Evolutionary conservation across 2,329 filamentous ascomycete species (phyloP).

Genomic region (Lachnellula willkommii): DNA sequence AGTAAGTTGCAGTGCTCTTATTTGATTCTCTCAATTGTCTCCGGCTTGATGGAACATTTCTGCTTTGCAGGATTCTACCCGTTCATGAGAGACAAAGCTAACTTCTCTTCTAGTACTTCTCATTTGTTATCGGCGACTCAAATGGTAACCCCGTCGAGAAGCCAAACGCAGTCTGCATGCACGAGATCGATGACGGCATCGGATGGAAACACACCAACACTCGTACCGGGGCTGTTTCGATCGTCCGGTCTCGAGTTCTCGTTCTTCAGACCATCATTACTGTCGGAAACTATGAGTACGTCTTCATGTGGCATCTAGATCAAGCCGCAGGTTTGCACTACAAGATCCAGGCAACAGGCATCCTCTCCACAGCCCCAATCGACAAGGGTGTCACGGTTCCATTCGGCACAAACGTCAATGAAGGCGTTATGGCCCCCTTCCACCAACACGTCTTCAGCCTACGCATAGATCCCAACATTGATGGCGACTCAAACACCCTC

Average conservation of each 20-base stretch:
- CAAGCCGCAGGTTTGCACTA: slow-evolving; percentile 57
- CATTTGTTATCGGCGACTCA: slow-evolving; percentile 45
- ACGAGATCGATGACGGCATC: slow-evolving; percentile 66
- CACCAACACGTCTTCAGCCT: slow-evolving; percentile 55
- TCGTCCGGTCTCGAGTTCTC: slow-evolving; percentile 22
- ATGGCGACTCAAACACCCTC: slow-evolving; percentile 48
- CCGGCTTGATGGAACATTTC: too few species aligned
- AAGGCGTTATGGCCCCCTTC: slow-evolving; percentile 53
- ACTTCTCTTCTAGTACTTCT: slow-evolving; percentile 41
- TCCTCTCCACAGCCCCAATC: slow-evolving; percentile 51
- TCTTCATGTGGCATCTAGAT: slow-evolving; percentile 59
- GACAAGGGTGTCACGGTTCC: slow-evolving; percentile 46
- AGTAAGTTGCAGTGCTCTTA: slow-evolving; percentile 8
- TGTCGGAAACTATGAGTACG: slow-evolving; percentile 65
- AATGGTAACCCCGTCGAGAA: slow-evolving; percentile 49
- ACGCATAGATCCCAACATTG: slow-evolving; percentile 51
- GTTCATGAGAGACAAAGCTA: background rate
- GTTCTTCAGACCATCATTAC: slow-evolving; percentile 38
- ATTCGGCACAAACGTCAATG: slow-evolving; percentile 56
- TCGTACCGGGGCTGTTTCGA: slow-evolving; percentile 18
- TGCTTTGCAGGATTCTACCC: too few species aligned
- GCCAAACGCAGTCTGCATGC: slow-evolving; percentile 60
- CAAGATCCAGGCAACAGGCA: slow-evolving; percentile 61
- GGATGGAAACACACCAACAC: slow-evolving; percentile 67
- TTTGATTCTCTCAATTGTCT: background rate